Percentiles rank a stretch among this genome's conserved stretches.
Evolutionary conservation across 805 yeast genomes (phyloP).

Genomic region (Yueomyces sp.): DNA sequence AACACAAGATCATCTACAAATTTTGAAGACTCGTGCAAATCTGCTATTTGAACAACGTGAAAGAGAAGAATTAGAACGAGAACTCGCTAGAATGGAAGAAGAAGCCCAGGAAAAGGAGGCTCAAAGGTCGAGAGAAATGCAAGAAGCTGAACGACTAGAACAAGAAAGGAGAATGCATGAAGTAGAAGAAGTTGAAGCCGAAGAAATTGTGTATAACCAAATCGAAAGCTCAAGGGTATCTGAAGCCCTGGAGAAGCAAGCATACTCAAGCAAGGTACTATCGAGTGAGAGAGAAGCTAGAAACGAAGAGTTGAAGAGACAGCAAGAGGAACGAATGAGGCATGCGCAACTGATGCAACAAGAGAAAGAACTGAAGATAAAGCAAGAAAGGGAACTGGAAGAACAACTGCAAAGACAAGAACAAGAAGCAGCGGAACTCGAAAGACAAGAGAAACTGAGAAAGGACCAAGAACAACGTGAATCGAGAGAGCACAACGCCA

Average conservation of each 20-base stretch:
- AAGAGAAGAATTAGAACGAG: slow-evolving; percentile 23
- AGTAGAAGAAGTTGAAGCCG: neutral
- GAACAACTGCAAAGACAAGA: neutral
- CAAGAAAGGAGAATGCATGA: neutral
- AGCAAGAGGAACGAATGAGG: too few relatives aligned
- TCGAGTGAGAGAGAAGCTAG: too few relatives aligned
- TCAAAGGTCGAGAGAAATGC: too few relatives aligned
- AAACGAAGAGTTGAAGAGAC: too few relatives aligned
- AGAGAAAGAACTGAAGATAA: neutral
- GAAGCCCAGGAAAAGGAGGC: slow-evolving; percentile 1
- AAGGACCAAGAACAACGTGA: slow-evolving; percentile 1
- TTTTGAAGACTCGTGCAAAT: slow-evolving; percentile 45
- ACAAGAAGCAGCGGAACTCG: neutral
- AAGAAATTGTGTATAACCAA: too few relatives aligned
- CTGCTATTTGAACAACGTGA: slow-evolving; percentile 44
- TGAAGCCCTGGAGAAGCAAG: too few relatives aligned
- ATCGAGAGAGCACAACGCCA: slow-evolving; percentile 1
- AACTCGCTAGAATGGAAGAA: slow-evolving; percentile 4
- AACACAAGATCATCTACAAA: slow-evolving; percentile 44
- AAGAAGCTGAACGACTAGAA: neutral
- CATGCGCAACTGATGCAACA: neutral
- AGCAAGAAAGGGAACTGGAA: neutral
- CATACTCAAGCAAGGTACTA: too few relatives aligned
- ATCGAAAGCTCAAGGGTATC: too few relatives aligned
- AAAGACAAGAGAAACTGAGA: neutral